These are phyloP conservation scores for Phyllostachys edulis DNA, from an alignment of 176 grass and related monocot genomes.

Conservation along the genomic window DNA sequence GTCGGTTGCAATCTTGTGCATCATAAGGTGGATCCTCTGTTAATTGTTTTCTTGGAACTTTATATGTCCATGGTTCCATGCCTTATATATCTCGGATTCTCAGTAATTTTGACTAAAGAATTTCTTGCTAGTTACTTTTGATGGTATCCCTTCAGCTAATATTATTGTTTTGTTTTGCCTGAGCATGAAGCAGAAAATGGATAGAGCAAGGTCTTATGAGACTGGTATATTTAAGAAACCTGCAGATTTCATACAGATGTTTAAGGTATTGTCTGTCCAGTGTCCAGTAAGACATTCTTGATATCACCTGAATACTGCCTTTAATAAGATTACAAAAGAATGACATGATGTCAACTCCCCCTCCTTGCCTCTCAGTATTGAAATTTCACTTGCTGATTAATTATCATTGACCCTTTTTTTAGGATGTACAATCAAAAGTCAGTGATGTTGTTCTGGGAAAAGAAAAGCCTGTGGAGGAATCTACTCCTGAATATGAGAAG, in stretches of 20 bases:
- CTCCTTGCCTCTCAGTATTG: not conserved
- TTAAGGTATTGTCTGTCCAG: slow-evolving; percentile 72
- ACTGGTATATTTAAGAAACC: slow-evolving; percentile 91
- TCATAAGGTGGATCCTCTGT: not conserved
- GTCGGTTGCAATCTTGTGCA: slow-evolving; percentile 16
- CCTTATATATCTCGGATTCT: not conserved
- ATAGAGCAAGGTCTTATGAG: slow-evolving; percentile 83
- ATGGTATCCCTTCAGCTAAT: slow-evolving; percentile 21
- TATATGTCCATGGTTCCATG: not conserved
- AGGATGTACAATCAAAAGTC: slow-evolving; percentile 94
- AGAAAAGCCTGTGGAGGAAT: slow-evolving; percentile 97
- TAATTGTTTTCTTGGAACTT: not conserved
- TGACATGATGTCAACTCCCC: not conserved
- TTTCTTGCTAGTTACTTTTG: not conserved
- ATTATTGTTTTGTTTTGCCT: slow-evolving; percentile 22
- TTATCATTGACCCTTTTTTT: not conserved
- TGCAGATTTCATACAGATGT: slow-evolving; percentile 88
- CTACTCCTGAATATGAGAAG: slow-evolving; percentile 94
- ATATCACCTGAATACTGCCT: not conserved
- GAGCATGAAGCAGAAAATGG: slow-evolving; percentile 77
- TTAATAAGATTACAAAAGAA: not conserved
- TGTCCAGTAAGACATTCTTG: slow-evolving; percentile 10
- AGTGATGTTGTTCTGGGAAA: slow-evolving; percentile 97
- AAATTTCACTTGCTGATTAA: not conserved
- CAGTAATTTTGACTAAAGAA: not conserved